phyloP scores from a whole-genome alignment of 139 green algal species.

The Deuterostichococcus epilithicus region DNA sequence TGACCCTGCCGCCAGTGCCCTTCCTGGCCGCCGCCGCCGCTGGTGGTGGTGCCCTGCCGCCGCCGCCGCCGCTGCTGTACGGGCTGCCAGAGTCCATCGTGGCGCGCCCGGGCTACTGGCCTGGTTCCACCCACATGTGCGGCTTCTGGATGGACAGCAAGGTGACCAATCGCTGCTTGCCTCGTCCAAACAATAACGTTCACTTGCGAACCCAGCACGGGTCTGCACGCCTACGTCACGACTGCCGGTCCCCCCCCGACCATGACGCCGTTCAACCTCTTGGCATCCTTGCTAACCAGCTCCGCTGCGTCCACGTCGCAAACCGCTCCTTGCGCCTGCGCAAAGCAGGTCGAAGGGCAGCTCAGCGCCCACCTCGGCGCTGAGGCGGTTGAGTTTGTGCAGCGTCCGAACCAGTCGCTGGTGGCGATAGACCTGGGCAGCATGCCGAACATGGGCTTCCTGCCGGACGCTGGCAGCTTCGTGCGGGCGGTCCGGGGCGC shows the following conservation, averaged over 20 bases:
- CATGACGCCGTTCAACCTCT: too few species aligned
- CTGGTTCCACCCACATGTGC: slow-evolving; percentile 26
- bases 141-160: slow-evolving; percentile 42
- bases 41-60: slow-evolving; percentile 3
- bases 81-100: slow-evolving; percentile 43
- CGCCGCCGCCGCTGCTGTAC: slow-evolving; percentile 33
- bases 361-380: too few species aligned
- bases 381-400: too few species aligned
- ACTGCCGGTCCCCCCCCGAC: too few species aligned
- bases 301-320: too few species aligned
- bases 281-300: too few species aligned
- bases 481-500: slow-evolving; percentile 29
- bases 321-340: too few species aligned
- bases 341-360: too few species aligned
- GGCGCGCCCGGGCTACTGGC: slow-evolving; percentile 41
- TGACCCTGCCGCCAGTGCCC: slow-evolving; percentile 42
- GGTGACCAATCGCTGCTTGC: background rate
- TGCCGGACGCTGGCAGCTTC: slow-evolving; percentile 28
- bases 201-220: background rate
- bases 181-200: too few species aligned
- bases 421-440: slow-evolving; percentile 54
- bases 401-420: too few species aligned
- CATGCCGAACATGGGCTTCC: slow-evolving; percentile 53
- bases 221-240: too few species aligned
- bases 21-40: background rate